Evolutionary conservation across 2,329 filamentous ascomycete genomes (phyloP).

Genomic region (Monosporascus sp.): DNA sequence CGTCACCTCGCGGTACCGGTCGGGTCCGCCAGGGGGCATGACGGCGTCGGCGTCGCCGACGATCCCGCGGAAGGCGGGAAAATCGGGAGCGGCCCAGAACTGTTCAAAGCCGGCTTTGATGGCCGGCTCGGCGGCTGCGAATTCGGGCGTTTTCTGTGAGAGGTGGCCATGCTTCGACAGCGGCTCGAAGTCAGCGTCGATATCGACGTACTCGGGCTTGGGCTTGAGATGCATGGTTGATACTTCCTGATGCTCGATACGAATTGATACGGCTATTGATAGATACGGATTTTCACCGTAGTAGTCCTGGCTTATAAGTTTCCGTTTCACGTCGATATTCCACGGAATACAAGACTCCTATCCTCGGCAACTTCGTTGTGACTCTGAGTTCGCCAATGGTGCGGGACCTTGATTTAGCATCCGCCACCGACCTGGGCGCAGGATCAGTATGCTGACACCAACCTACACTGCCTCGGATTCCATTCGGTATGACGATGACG

Average conservation of each 20-base stretch:
- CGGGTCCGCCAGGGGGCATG: conserved; percentile 24
- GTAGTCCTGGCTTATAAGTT: no score
- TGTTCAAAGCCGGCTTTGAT: conserved; percentile 20
- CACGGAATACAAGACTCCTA: no score
- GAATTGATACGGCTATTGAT: no score
- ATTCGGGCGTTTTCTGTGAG: conserved; percentile 27
- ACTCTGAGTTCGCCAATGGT: no score
- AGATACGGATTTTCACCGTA: no score
- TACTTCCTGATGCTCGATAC: not conserved
- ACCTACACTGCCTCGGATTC: no score
- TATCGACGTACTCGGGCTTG: conserved; percentile 4
- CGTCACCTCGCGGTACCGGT: conserved; percentile 29
- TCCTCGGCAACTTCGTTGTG: no score
- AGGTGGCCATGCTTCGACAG: conserved; percentile 31
- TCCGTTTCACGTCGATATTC: no score
- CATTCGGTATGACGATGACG: no score
- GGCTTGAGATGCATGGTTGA: conserved; percentile 12
- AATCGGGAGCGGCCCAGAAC: conserved; percentile 21
- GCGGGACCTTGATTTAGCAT: no score
- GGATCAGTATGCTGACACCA: no score
- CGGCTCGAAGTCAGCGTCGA: conserved; percentile 28
- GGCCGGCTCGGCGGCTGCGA: conserved; percentile 21
- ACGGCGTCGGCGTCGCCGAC: conserved; percentile 20
- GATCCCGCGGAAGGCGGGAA: conserved; percentile 25
- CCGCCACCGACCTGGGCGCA: no score